Base-by-base conservation (phyloP, 192 early-diverging fungal species). In the Backusella mclennaniae region DNA sequence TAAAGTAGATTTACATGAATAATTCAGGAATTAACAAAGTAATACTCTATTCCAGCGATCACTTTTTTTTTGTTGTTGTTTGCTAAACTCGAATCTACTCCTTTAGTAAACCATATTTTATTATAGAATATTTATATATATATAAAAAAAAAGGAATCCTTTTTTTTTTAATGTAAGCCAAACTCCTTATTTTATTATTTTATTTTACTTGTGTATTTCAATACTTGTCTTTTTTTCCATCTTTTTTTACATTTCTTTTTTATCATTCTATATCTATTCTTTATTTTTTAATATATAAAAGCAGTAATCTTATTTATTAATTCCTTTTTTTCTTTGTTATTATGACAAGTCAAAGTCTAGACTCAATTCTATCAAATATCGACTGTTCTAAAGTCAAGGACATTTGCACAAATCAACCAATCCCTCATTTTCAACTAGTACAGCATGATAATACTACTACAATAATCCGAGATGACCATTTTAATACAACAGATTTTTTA, bases 401-500 rank as follows among this genome's bases (percentile, higher is more conserved):
- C 26, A 63, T 63, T 63, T 14, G 14, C 23, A 63, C 56, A 63
- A 63, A 63, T 14, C 56, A 63, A 63, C 56, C 56, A 11, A 29
- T 63, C 12, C 23, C 21, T 14, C 6, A 63, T 26, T 63, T 63
- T 29, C 8, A 63, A 26, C 9, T 63, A 63, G 21, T 14, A 29
- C 8, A 63, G 4, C 23, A 63, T 2, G 2, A 56, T 56, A 21
- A 56, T 14, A 63, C 11, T 63, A 9, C 7, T 63, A 26, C 56
- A 4, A 63, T 63, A 63, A 63, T 63, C 21, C 56, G 56, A 63
- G 56, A 63, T 63, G 56, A 63, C 12, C n/a, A 63, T 63, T 63
- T 63, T 29, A 63, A 63, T 29, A 63, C 56, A 63, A 63, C 56
- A 23, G 56, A 63, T 23, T 63, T 63, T 14, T 29, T 63, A 26